Percentiles rank a stretch among this genome's conserved stretches.
Conservation (phyloP, 441 rosid species). For the Mallotus repandus region DNA sequence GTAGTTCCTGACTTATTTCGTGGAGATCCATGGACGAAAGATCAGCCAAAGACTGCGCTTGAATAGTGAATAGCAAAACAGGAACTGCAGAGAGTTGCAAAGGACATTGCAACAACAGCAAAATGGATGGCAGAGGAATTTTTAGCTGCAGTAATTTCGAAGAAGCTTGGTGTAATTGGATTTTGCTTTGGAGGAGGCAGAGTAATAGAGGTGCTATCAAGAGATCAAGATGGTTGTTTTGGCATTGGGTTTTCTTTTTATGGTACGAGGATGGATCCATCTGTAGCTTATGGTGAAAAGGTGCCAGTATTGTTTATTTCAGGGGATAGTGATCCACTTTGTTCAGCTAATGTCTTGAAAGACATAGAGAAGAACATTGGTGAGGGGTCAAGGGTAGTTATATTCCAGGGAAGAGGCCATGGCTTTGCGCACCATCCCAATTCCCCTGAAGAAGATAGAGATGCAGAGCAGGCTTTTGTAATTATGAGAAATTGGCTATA, state of each 20-base stretch:
- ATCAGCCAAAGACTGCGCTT: conserved; percentile 34
- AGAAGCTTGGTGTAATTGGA: conserved; percentile 74
- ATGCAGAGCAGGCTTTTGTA: conserved; percentile 70
- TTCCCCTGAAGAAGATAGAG: conserved; percentile 71
- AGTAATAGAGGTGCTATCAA: conserved; percentile 56
- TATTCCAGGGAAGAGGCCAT: conserved; percentile 70
- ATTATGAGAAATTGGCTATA: conserved; percentile 69
- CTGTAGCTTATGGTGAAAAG: conserved; percentile 38
- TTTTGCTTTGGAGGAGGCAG: conserved; percentile 81
- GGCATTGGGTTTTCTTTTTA: conserved; percentile 77
- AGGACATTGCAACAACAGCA: conserved; percentile 48
- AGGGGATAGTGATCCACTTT: conserved; percentile 72
- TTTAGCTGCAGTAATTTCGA: conserved; percentile 70
- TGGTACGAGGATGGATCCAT: conserved; percentile 67
- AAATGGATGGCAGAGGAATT: conserved; percentile 82
- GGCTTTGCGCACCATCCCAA: conserved; percentile 72
- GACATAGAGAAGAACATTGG: conserved; percentile 49
- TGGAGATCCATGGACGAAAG: conserved; percentile 72
- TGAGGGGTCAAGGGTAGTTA: conserved; percentile 44
- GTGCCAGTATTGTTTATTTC: conserved; percentile 70
- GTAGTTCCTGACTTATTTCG: conserved; percentile 84
- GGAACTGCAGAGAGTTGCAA: conserved; percentile 44
- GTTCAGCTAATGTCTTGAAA: conserved; percentile 42
- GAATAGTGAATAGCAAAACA: conserved; percentile 60
- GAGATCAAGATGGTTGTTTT: conserved; percentile 46